Conservation (phyloP, 2,329 filamentous ascomycete genomes). For the Tolypocladium cylindrosporum region DNA sequence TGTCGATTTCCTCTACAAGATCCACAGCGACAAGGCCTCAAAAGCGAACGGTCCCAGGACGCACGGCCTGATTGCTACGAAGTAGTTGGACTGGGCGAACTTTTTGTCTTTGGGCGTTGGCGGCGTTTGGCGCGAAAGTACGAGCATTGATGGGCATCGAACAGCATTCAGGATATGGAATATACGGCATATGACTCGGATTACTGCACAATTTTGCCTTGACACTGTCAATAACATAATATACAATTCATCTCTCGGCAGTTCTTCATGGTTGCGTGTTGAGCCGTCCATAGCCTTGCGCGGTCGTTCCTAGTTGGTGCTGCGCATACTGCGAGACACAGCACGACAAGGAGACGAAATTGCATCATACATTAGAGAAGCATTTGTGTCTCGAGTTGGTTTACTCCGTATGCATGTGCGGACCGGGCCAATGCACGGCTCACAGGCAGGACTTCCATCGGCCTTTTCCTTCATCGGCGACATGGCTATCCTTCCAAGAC, state of each 20-base stretch:
- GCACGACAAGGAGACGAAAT: not conserved
- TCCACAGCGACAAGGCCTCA: conserved; percentile 27
- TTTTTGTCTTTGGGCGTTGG: not conserved
- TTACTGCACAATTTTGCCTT: too few relatives aligned
- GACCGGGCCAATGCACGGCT: too few relatives aligned
- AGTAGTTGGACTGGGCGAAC: not conserved
- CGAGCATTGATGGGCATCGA: not conserved
- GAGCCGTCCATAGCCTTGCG: not conserved
- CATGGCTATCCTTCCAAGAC: too few relatives aligned
- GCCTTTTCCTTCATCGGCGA: too few relatives aligned
- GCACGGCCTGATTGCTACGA: conserved; percentile 4
- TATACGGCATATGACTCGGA: not conserved
- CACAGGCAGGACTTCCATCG: too few relatives aligned
- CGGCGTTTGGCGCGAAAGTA: not conserved
- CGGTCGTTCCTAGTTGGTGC: too few relatives aligned
- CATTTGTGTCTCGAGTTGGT: too few relatives aligned
- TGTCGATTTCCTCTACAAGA: conserved; percentile 67
- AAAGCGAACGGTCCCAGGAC: conserved; percentile 16
- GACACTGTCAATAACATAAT: not conserved
- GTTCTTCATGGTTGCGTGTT: not conserved
- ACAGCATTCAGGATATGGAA: not conserved
- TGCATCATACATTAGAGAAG: too few relatives aligned
- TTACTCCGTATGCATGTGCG: too few relatives aligned
- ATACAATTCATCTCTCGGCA: not conserved
- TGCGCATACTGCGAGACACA: too few relatives aligned